These are phyloP conservation scores for Cochliopodium minus DNA, from an alignment of 208 protist species.

Conservation along the genomic window DNA sequence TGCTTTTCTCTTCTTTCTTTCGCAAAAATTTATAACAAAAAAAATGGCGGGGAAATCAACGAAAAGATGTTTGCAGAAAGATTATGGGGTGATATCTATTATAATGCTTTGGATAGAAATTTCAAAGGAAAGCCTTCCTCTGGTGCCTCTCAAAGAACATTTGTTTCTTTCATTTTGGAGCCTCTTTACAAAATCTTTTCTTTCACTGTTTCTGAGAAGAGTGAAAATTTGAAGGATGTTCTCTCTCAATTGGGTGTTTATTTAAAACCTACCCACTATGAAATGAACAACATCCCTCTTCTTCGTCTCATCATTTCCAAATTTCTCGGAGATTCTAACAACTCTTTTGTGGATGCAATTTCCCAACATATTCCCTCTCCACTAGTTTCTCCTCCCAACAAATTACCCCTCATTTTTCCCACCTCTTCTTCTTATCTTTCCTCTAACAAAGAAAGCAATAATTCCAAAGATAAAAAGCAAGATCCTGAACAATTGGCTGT, in stretches of 20 bases:
- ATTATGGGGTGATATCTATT: constrained; percentile 90
- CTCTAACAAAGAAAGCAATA: constrained; percentile 15
- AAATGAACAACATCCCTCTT: constrained; percentile 35
- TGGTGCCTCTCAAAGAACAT: constrained; percentile 46
- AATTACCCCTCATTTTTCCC: too few species aligned
- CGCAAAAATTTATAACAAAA: constrained; percentile 67
- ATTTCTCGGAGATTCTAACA: constrained; percentile 38
- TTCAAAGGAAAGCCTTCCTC: not conserved
- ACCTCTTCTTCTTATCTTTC: not conserved
- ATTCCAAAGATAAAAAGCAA: constrained; percentile 42
- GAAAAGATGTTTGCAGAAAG: constrained; percentile 51
- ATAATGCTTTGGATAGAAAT: constrained; percentile 30
- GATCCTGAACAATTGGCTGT: constrained; percentile 21
- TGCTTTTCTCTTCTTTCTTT: constrained; percentile 82
- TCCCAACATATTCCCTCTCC: constrained; percentile 41
- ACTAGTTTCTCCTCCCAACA: too few species aligned
- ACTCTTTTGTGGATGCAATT: constrained; percentile 50
- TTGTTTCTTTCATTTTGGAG: constrained; percentile 93
- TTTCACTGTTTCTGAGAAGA: constrained; percentile 42
- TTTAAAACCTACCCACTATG: constrained; percentile 27
- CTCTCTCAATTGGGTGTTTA: constrained; percentile 33
- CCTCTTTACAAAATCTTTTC: constrained; percentile 92
- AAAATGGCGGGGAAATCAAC: constrained; percentile 19
- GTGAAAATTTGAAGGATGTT: not conserved
- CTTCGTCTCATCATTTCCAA: constrained; percentile 28